A percentile compares a stretch with the other conserved stretches of the same genome.
Evolutionary conservation across 129 eudicot species (phyloP).

Genomic region (Logfia minima): DNA sequence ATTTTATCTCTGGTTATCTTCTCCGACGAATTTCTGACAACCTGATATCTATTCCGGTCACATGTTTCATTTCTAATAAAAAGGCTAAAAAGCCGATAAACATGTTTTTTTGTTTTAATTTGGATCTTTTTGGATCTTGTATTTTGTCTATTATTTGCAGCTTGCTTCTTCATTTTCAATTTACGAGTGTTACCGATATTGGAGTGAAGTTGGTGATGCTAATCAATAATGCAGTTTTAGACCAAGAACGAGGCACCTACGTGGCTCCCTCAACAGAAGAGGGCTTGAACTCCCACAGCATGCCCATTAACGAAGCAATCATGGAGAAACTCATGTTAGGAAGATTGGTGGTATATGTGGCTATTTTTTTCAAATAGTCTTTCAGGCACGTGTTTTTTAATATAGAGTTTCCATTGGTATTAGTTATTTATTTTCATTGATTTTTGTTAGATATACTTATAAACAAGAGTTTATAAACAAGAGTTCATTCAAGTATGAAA

Average conservation of each 20-base stretch:
- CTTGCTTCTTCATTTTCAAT: slow-evolving; percentile 63
- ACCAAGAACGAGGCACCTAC: slow-evolving; percentile 62
- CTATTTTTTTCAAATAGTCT: slow-evolving; percentile 68
- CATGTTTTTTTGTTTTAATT: background rate
- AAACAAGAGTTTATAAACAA: too few relatives aligned
- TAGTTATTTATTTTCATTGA: background rate
- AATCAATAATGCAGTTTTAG: slow-evolving; percentile 33
- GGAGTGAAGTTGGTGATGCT: slow-evolving; percentile 33
- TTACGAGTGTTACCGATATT: slow-evolving; percentile 50
- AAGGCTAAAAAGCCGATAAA: background rate
- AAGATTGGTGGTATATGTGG: slow-evolving; percentile 53
- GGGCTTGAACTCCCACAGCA: slow-evolving; percentile 27
- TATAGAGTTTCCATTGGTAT: slow-evolving; percentile 3
- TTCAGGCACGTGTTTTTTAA: slow-evolving; percentile 57
- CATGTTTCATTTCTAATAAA: background rate
- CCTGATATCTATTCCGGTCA: background rate
- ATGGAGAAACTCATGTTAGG: slow-evolving; percentile 31
- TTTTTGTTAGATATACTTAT: background rate
- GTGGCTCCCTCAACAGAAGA: slow-evolving; percentile 52
- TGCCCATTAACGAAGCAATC: slow-evolving; percentile 34
- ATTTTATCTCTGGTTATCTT: too few relatives aligned
- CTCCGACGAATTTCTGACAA: too few relatives aligned
- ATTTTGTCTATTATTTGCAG: slow-evolving; percentile 40
- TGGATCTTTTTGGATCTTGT: background rate
- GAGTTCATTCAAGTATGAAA: too few relatives aligned